Conservation (phyloP, 495 filamentous ascomycete species). For the Aspergillus heteromorphus region DNA sequence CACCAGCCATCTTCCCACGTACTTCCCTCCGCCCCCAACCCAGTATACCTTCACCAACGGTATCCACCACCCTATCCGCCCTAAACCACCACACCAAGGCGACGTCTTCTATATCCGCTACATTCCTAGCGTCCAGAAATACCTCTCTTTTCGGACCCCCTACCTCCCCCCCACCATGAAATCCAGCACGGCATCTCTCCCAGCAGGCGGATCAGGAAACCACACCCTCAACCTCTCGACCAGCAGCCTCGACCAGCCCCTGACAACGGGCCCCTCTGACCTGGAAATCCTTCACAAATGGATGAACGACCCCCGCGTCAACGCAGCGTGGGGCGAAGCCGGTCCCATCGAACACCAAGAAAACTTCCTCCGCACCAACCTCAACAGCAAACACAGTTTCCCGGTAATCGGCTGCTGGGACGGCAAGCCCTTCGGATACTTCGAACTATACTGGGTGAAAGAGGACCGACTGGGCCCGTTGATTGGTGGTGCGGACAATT, state of each 20-base stretch:
- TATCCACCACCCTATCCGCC: constrained; percentile 79
- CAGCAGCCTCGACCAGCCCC: constrained; percentile 22
- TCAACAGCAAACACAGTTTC: constrained; percentile 71
- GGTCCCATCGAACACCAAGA: constrained; percentile 59
- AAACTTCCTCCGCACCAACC: constrained; percentile 58
- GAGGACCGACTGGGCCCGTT: constrained; percentile 74
- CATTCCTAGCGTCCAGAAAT: constrained; percentile 75
- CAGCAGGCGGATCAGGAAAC: constrained; percentile 16
- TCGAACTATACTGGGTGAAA: constrained; percentile 98
- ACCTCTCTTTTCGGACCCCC: constrained; percentile 81
- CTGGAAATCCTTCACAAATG: constrained; percentile 75
- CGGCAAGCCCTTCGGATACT: constrained; percentile 92
- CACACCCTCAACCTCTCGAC: constrained; percentile 25
- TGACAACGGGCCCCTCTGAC: constrained; percentile 46
- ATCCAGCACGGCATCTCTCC: constrained; percentile 16
- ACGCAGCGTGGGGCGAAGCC: constrained; percentile 72
- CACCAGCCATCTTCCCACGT: constrained; percentile 75
- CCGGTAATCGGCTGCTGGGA: constrained; percentile 93
- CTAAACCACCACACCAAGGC: constrained; percentile 82
- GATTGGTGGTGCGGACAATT: constrained; percentile 63
- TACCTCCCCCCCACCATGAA: constrained; percentile 20
- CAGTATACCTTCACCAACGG: constrained; percentile 76
- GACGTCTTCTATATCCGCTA: constrained; percentile 87
- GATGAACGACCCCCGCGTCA: constrained; percentile 85
- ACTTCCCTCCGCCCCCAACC: constrained; percentile 76